These are phyloP conservation scores for Chenopodium quinoa DNA, from an alignment of 148 eudicot genomes.

Conservation along the genomic window DNA sequence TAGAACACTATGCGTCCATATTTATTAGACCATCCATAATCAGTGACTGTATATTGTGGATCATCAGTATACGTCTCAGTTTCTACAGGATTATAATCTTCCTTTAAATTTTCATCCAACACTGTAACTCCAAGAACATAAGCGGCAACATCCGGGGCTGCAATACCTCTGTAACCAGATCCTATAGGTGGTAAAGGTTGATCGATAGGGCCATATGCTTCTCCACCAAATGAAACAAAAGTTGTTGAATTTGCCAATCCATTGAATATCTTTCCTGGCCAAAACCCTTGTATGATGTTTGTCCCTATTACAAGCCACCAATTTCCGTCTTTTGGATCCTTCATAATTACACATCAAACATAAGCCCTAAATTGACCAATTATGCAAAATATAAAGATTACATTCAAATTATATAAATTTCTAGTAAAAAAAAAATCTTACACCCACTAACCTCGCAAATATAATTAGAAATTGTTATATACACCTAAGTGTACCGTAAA, in stretches of 20 bases:
- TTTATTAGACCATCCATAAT: neutral
- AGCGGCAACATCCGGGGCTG: neutral
- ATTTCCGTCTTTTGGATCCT: neutral
- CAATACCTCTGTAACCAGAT: neutral
- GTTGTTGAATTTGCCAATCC: neutral
- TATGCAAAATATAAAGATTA: neutral
- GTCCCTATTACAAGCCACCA: neutral
- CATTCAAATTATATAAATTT: too few species aligned
- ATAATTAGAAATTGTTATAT: too few species aligned
- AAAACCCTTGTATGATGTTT: neutral
- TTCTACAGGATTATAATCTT: neutral
- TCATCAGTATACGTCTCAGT: neutral
- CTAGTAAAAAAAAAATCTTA: too few species aligned
- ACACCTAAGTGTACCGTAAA: too few species aligned
- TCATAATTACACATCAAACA: neutral
- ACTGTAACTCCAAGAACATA: neutral
- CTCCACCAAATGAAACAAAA: conserved; percentile 6
- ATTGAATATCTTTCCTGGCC: conserved; percentile 9
- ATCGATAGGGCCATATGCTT: neutral
- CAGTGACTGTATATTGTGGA: neutral
- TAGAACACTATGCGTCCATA: neutral
- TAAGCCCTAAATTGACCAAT: too few species aligned
- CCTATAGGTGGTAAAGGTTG: conserved; percentile 7
- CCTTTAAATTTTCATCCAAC: neutral
- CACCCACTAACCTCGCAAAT: too few species aligned